A percentile compares a stretch with the other conserved stretches of the same genome.
Evolutionary conservation across 108 stramenopile genomes (phyloP).

Genomic region (Craspedostauros australis): DNA sequence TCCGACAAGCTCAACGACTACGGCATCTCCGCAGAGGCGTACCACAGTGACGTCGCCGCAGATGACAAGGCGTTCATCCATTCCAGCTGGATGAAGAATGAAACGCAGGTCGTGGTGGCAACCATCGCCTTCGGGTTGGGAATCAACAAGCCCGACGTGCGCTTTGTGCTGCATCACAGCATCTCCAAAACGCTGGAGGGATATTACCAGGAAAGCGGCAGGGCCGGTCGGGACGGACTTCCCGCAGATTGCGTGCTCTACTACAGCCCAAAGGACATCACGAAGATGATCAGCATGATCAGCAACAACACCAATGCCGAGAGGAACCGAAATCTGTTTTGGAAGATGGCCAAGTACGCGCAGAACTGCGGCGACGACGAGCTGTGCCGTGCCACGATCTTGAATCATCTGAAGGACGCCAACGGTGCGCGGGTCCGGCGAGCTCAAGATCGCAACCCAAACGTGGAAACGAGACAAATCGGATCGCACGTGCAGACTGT

Average conservation of each 20-base stretch:
- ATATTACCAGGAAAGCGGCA: slow-evolving; percentile 94
- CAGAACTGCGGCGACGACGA: slow-evolving; percentile 62
- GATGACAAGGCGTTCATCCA: slow-evolving; percentile 57
- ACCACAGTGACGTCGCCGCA: slow-evolving; percentile 56
- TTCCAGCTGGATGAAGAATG: slow-evolving; percentile 77
- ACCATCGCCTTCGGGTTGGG: slow-evolving; percentile 97
- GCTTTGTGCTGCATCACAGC: slow-evolving; percentile 82
- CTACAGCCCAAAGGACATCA: slow-evolving; percentile 74
- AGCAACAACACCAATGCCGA: slow-evolving; percentile 40
- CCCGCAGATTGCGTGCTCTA: slow-evolving; percentile 82
- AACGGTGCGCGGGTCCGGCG: slow-evolving; percentile 16
- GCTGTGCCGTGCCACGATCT: slow-evolving; percentile 53
- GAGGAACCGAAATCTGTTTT: too few relatives aligned
- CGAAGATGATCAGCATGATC: slow-evolving; percentile 61
- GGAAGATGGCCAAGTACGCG: slow-evolving; percentile 73
- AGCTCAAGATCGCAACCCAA: slow-evolving; percentile 13
- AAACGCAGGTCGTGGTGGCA: slow-evolving; percentile 88
- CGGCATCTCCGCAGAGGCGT: slow-evolving; percentile 81
- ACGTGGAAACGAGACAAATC: slow-evolving; percentile 42
- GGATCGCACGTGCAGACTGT: slow-evolving; percentile 51
- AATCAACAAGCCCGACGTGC: slow-evolving; percentile 85
- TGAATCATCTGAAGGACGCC: slow-evolving; percentile 68
- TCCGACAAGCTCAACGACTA: slow-evolving; percentile 52
- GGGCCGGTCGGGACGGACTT: slow-evolving; percentile 91
- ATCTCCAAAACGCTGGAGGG: slow-evolving; percentile 85